phyloP scores from a whole-genome alignment of 495 filamentous ascomycete genomes.

The Neurospora pannonica region DNA sequence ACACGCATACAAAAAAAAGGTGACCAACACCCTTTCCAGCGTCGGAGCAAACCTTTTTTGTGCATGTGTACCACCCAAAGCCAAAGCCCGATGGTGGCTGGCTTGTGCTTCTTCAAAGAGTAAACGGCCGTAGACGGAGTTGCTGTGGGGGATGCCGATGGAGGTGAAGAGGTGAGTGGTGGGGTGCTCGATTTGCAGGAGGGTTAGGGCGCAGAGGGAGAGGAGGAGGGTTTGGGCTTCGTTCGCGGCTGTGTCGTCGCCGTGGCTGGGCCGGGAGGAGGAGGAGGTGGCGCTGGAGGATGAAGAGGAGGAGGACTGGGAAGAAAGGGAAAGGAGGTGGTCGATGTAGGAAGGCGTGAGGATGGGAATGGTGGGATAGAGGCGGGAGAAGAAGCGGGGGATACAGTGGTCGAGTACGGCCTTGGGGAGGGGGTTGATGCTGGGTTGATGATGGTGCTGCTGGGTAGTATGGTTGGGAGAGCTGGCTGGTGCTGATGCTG shows the following conservation, averaged over 20 bases:
- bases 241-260: too few species aligned
- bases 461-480: too few species aligned
- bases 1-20: constrained; percentile 63
- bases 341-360: constrained; percentile 22
- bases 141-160: constrained; percentile 4
- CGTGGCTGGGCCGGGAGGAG: too few species aligned
- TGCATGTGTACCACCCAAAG: neutral
- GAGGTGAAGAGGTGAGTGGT: constrained; percentile 2
- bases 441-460: constrained; percentile 7
- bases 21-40: constrained; percentile 51
- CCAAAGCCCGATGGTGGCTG: constrained; percentile 11
- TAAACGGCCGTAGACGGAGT: constrained; percentile 21
- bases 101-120: constrained; percentile 20
- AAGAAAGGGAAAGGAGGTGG: too few species aligned
- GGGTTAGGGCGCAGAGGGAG: constrained; percentile 25
- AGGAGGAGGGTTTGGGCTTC: constrained; percentile 25
- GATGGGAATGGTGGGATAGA: constrained; percentile 33
- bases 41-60: constrained; percentile 30
- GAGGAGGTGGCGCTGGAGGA: too few species aligned
- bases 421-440: constrained; percentile 7
- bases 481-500: too few species aligned
- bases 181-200: constrained; percentile 26
- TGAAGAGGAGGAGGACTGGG: too few species aligned
- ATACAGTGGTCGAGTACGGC: constrained; percentile 23
- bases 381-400: constrained; percentile 29